These are phyloP conservation scores for Xerocomus amazonicus DNA, from an alignment of 1,284 basidiomycete genomes.

Conservation along the genomic window DNA sequence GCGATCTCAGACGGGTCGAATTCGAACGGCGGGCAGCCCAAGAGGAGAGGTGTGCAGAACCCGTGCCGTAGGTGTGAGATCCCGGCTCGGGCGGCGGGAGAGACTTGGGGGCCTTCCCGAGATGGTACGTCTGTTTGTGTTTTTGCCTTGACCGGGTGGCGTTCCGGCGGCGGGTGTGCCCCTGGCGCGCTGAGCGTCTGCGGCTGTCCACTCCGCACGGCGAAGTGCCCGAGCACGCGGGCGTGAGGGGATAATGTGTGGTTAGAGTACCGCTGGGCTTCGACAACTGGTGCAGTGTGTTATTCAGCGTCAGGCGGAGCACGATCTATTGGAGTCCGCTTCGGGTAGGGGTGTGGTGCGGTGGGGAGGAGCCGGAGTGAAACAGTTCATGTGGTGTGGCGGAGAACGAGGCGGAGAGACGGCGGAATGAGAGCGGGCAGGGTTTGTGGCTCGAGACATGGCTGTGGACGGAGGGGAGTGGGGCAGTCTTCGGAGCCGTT, in stretches of 20 bases:
- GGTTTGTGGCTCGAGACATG: conserved; percentile 27
- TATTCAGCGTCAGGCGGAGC: conserved; percentile 64
- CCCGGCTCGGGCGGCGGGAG: conserved; percentile 6
- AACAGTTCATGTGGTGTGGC: conserved; percentile 27
- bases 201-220: conserved; percentile 80
- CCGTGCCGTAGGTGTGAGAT: neutral
- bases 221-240: conserved; percentile 82
- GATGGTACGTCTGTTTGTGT: conserved; percentile 69
- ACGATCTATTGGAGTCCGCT: conserved; percentile 58
- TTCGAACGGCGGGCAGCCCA: conserved; percentile 36
- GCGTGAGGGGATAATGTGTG: conserved; percentile 92
- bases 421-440: conserved; percentile 32
- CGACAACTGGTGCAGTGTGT: conserved; percentile 77
- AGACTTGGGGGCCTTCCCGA: conserved; percentile 37
- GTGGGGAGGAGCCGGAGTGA: conserved; percentile 39
- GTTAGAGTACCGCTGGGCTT: conserved; percentile 81
- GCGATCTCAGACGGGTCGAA: conserved; percentile 75
- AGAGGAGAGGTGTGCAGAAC: neutral
- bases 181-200: conserved; percentile 35
- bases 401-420: conserved; percentile 44
- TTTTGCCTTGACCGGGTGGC: conserved; percentile 61
- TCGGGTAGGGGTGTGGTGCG: conserved; percentile 33
- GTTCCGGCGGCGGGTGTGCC: conserved; percentile 36
- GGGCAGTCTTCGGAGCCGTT: conserved; percentile 33
- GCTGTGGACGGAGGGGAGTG: conserved; percentile 15